Percentiles rank a stretch among this genome's conserved stretches.
Conservation (phyloP, 495 filamentous ascomycete species). For the Hypoxylon crocopeplum region DNA sequence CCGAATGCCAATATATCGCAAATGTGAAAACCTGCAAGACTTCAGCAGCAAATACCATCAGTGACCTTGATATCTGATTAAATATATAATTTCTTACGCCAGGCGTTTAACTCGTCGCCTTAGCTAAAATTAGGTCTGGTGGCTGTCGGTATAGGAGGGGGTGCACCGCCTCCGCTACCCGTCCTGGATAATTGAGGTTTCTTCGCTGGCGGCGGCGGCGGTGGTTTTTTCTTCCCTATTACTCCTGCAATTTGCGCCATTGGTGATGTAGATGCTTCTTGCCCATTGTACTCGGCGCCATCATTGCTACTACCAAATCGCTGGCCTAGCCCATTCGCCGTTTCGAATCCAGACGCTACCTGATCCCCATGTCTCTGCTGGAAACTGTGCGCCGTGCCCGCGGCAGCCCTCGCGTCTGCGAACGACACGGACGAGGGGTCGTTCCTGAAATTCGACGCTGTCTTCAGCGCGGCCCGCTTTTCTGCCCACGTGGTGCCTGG, state of each 20-base stretch:
- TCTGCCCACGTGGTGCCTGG: constrained; percentile 66
- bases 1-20: constrained; percentile 9
- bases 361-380: constrained; percentile 76
- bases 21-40: not conserved
- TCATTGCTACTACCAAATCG: constrained; percentile 53
- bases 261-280: constrained; percentile 9
- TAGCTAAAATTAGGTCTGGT: constrained; percentile 48
- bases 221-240: constrained; percentile 65
- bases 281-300: not conserved
- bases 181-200: constrained; percentile 48
- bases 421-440: constrained; percentile 66
- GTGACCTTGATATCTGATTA: constrained; percentile 14
- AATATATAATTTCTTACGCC: not conserved
- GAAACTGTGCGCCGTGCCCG: constrained; percentile 72
- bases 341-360: constrained; percentile 68
- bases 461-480: constrained; percentile 66
- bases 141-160: constrained; percentile 58
- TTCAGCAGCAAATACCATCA: no score
- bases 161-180: constrained; percentile 26
- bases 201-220: constrained; percentile 74
- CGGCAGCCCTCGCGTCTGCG: constrained; percentile 60
- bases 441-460: constrained; percentile 60
- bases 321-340: constrained; percentile 62
- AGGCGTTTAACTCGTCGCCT: no score
- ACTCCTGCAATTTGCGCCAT: constrained; percentile 41